A percentile compares a stretch with the other conserved stretches of the same genome.
Conservation (phyloP, 805 yeast genomes). For the Ogataea methanolica region DNA sequence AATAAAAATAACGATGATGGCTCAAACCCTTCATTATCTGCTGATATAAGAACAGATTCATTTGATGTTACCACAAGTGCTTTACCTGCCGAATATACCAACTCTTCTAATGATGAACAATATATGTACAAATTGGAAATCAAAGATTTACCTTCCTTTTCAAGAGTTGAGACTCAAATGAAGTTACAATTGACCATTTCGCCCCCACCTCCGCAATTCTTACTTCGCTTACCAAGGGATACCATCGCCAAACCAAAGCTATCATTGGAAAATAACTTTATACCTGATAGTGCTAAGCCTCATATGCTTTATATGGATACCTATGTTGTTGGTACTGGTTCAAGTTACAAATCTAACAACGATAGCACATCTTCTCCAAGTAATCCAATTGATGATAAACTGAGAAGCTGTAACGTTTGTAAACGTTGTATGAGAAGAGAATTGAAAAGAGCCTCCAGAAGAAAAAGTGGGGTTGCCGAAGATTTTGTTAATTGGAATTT, state of each 20-base stretch:
- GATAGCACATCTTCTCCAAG: slow-evolving; percentile 1
- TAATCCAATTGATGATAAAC: slow-evolving; percentile 6
- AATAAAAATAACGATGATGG: slow-evolving; percentile 6
- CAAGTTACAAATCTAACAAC: slow-evolving; percentile 14
- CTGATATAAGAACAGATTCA: slow-evolving; percentile 12
- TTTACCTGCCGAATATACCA: slow-evolving; percentile 28
- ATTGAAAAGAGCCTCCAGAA: slow-evolving; percentile 87
- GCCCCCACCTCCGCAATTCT: slow-evolving; percentile 72
- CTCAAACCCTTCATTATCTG: slow-evolving; percentile 3
- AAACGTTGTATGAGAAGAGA: slow-evolving; percentile 87
- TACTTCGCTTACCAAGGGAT: slow-evolving; percentile 81
- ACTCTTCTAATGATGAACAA: slow-evolving; percentile 12
- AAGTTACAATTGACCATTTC: slow-evolving; percentile 63
- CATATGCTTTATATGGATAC: slow-evolving; percentile 69
- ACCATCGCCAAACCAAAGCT: slow-evolving; percentile 84
- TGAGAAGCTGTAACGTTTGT: slow-evolving; percentile 68
- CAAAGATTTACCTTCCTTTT: slow-evolving; percentile 65
- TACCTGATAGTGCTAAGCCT: slow-evolving; percentile 45
- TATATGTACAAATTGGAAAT: slow-evolving; percentile 46
- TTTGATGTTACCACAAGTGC: slow-evolving; percentile 23
- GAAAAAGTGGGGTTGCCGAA: slow-evolving; percentile 73
- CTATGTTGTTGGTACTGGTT: slow-evolving; percentile 49
- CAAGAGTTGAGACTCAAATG: slow-evolving; percentile 95
- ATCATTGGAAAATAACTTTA: slow-evolving; percentile 48
- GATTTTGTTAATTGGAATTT: slow-evolving; percentile 78